Evolutionary conservation across 139 green algal species (phyloP), one percentile per base, ranked within the genome.

Genomic region (Haematococcus lacustris): DNA sequence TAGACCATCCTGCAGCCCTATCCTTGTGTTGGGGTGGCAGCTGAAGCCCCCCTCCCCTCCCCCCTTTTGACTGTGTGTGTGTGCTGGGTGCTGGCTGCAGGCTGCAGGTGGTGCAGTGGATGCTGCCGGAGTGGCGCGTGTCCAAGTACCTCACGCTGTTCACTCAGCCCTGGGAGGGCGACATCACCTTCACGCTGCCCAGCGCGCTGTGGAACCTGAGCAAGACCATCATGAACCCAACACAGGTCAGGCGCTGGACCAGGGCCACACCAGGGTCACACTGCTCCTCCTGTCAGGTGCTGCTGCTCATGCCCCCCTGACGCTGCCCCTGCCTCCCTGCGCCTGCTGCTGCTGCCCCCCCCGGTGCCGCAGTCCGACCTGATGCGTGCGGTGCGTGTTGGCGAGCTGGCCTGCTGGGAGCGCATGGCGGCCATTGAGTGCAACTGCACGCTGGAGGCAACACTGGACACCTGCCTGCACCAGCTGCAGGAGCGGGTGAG

Each of bases 361-460:
- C 17, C 9, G 43, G 9, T 53, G 43, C 43, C 43, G 17, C 9
- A 53, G 43, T 17, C 43, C 43, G 9, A 17, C 43, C 43, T 53
- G 43, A 9, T 53, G 43, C 43, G 9, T 53, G 43, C 9, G 43
- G 9, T 17, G 9, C 43, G 9, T 28, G 9, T 53, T 67, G 92
- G 92, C 39, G 91, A 97, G 87, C 66, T 88, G 51, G 77, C 77
- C 34, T 89, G 90, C 21, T 97, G 92, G 92, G 78, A 89, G 67
- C 92, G 93, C 83, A 82, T 97, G 73, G 77, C 80, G 17, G 92
- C 90, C 41, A 96, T 97, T 71, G 85, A 96, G 83, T 86, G 79
- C 77, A 96, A 96, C 80, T 96, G 92, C 80, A 88, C 83, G 41
- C 93, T 97, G 30, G 93, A 97, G 87, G 80, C 85, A 28, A 92